Evolutionary conservation across 306 rosid genomes (phyloP), one percentile per base, ranked within the genome.

Genomic region (Vigna reflexopilosa): DNA sequence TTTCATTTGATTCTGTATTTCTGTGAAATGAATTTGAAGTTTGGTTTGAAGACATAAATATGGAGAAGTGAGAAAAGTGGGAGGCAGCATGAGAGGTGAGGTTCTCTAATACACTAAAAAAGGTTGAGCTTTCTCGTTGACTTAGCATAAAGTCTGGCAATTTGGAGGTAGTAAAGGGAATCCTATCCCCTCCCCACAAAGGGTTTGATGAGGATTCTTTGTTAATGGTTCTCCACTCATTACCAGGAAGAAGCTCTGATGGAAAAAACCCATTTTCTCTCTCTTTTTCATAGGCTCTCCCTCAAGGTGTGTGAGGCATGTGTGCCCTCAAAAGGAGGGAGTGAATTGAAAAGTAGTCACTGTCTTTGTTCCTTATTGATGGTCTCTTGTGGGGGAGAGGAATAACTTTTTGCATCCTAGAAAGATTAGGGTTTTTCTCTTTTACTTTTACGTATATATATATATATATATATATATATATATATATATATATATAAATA

Each of bases 301-400:
- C 47, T 66, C 62, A 32, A 83, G 4, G 34, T 30, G 34, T 70
- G 78, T 78, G 81, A 76, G 85, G 86, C 90, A 80, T 91, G 90
- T 83, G 87, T 86, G 88, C 80, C 86, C 93, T 88, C 89, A 86
- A 86, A 87, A 88, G 91, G 83, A 80, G 87, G 83, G 88, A 73
- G 85, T 80, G 85, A 88, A 81, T 70, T 84, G 87, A 85, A 92
- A 89, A 89, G 84, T 83, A 70, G 85, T 82, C 88, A 87, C 89
- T 63, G 56, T 81, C 88, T 84, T 89, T 87, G 93, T 89, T 91
- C 82, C 85, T 72, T 89, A 78, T 81, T 83, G 84, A 84, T 92
- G 93, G 86, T 92, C 75, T 87, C 70, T 89, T 90, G 97, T 90
- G 90, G 88, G 92, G 94, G 83, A 85, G 90, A 89, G 92, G 98